Base-by-base conservation (phyloP, 2,329 filamentous ascomycete species). In the Podosphaera fusca region DNA sequence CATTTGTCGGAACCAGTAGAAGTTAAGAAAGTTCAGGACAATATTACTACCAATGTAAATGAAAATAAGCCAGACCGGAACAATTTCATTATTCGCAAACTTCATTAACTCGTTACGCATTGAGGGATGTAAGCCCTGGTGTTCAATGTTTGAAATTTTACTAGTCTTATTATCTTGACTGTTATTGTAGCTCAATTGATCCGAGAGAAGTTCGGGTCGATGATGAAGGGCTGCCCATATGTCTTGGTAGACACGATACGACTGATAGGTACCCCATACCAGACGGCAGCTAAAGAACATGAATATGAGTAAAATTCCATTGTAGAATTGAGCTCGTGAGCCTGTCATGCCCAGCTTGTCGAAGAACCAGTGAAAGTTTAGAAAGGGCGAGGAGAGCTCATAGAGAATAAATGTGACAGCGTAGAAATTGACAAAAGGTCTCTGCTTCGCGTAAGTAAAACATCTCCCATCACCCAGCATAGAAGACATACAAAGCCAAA, bases 331-430 rank as follows among this genome's bases (percentile, higher is more conserved):
- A 31, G 79, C 69, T 56, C 73, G 75, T 29, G 82, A 81, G 40
- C 87, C 87, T 0, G 87, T 92, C 75, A 87, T 81, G 64, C 80
- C 77, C 59, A 90, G 73, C 72, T 94, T 94, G 70, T 94, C 87
- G 70, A 85, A 86, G 73, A 92, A 92, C 87, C 87, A 94, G 73
- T 94, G 87, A 67, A 90, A 78, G 67, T 94, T 94, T 58, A 92
- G 75, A 69, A 92, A 89, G 6, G 86, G 85, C 3, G 83, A 85
- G 33, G 85, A 89, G 45, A 94, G 77, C 69, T 94, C 87, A 78
- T 88, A 94, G 58, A 92, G 81, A 64, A 94, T 86, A 69, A 94
- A 94, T 59, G 80, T 79, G 58, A 78, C 77, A 58, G 78, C 84
- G 69, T 92, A 94, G 72, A 82, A 89, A 72, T 90, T 89, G 61